A percentile compares a stretch with the other conserved stretches of the same genome.
These are phyloP conservation scores for Silene latifolia DNA, from an alignment of 148 eudicot species.

Conservation along the genomic window DNA sequence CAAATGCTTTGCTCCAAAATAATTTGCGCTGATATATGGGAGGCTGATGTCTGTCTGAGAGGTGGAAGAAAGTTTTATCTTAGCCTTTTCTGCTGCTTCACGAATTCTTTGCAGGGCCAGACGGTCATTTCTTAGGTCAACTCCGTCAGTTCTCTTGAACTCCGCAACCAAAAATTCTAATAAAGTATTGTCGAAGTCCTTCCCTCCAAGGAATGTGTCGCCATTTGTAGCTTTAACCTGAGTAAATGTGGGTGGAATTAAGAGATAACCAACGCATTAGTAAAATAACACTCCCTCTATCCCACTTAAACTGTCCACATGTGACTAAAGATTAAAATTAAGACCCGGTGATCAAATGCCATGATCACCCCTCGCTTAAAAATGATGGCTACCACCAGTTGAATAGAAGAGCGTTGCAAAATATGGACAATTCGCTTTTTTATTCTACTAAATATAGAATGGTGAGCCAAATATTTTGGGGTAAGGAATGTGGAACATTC, in stretches of 20 bases:
- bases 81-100: slow-evolving; percentile 96
- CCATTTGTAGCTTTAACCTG: slow-evolving; percentile 99
- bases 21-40: slow-evolving; percentile 88
- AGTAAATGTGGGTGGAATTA: not conserved
- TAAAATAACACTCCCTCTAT: not conserved
- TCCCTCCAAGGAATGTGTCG: slow-evolving; percentile 96
- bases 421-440: not conserved
- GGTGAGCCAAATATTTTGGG: not conserved
- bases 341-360: not conserved
- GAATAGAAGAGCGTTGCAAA: not conserved
- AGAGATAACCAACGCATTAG: not conserved
- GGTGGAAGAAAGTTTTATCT: slow-evolving; percentile 88
- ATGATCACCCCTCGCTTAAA: not conserved
- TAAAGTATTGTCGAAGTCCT: slow-evolving; percentile 83
- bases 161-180: slow-evolving; percentile 72
- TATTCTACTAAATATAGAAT: not conserved
- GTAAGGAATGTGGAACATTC: not conserved
- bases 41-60: slow-evolving; percentile 93
- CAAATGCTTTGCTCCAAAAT: slow-evolving; percentile 90
- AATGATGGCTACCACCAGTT: not conserved
- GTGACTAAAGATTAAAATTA: not conserved
- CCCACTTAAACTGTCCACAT: not conserved
- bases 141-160: slow-evolving; percentile 73
- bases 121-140: slow-evolving; percentile 65
- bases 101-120: slow-evolving; percentile 90